Base-by-base conservation (phyloP, 495 filamentous ascomycete genomes). In the Penicillium maclennaniae region DNA sequence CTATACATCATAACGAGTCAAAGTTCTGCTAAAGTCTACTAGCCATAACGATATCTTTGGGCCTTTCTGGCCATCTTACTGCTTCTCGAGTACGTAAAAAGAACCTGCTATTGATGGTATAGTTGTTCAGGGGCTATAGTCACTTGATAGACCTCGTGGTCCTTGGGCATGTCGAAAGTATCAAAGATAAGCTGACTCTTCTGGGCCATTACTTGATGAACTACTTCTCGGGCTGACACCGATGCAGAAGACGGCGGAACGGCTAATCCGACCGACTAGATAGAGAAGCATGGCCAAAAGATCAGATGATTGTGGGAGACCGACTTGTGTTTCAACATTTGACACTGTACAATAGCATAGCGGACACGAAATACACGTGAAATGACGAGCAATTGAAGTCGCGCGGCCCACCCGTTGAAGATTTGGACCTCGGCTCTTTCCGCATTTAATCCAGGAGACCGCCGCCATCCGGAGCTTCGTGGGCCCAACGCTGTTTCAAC, bases 171-270 rank as follows among this genome's bases (percentile, higher is more conserved):
- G 28, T 42, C 10, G 42, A 57, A 16, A 39, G 56, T 4, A 38
- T 48, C 10, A 8, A 15, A 31, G 10, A 7, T 25, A 42, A 7
- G 25, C 4, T 31, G 17, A 12, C 17, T 0, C 8, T 44, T 10
- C 17, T 48, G 72, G 71, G 20, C 69, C 71, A 16, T 64, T n/a
- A n/a, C n/a, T n/a, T n/a, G n/a, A n/a, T n/a, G n/a, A n/a, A 8
- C 17, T 39, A 1, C 45, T 66, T 1, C 65, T 67, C 7, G 59
- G 44, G 1, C 28, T 51, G 38, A 51, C 58, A 4, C 55, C 38
- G 19, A 39, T 45, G 10, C 58, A 39, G 21, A 64, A 56, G 28
- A 38, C 34, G 0, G 53, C 53, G 45, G 49, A 48, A 15, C 45
- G 23, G 16, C 31, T 38, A 15, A 5, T 8, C 9, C 44, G 31